A percentile compares a stretch with the other conserved stretches of the same genome.
phyloP scores from a whole-genome alignment of 305 asterid species.

The Striga hermonthica region DNA sequence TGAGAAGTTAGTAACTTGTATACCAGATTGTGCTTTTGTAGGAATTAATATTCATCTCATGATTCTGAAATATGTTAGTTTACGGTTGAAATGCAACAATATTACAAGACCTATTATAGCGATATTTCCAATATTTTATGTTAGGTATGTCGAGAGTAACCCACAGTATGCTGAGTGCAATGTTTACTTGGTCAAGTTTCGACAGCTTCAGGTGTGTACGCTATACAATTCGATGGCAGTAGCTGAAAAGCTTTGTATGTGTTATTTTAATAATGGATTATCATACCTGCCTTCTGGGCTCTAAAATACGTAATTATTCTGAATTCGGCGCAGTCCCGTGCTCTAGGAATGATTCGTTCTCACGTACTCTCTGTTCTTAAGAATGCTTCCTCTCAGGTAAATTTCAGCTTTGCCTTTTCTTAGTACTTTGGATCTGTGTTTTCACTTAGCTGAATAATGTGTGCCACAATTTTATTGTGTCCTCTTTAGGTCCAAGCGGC shows the following conservation, averaged over 20 bases:
- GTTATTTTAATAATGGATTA: slow-evolving; percentile 22
- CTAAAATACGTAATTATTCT: slow-evolving; percentile 26
- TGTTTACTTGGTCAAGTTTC: slow-evolving; percentile 95
- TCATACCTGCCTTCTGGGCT: slow-evolving; percentile 29
- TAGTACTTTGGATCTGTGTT: slow-evolving; percentile 19
- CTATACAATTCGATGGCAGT: slow-evolving; percentile 16
- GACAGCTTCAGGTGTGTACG: slow-evolving; percentile 86
- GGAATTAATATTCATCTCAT: slow-evolving; percentile 25
- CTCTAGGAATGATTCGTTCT: slow-evolving; percentile 93
- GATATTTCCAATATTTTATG: slow-evolving; percentile 14
- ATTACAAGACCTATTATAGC: slow-evolving; percentile 15
- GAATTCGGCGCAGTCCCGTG: slow-evolving; percentile 75
- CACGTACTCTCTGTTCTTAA: slow-evolving; percentile 80
- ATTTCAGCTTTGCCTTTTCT: slow-evolving; percentile 25
- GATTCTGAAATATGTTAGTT: slow-evolving; percentile 23
- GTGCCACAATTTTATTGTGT: slow-evolving; percentile 25
- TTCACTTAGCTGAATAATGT: slow-evolving; percentile 28
- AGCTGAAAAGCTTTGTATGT: slow-evolving; percentile 16
- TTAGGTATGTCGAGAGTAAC: slow-evolving; percentile 90
- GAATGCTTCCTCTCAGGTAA: slow-evolving; percentile 91
- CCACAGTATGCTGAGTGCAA: slow-evolving; percentile 99
- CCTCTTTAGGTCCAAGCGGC: slow-evolving; percentile 71
- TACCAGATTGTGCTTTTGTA: slow-evolving; percentile 18
- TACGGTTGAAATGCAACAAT: slow-evolving; percentile 19
- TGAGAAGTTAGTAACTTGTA: slow-evolving; percentile 7